Evolutionary conservation across 2,329 filamentous ascomycete species (phyloP), one percentile per base, ranked within the genome.

Genomic region (Claviceps digitariae): DNA sequence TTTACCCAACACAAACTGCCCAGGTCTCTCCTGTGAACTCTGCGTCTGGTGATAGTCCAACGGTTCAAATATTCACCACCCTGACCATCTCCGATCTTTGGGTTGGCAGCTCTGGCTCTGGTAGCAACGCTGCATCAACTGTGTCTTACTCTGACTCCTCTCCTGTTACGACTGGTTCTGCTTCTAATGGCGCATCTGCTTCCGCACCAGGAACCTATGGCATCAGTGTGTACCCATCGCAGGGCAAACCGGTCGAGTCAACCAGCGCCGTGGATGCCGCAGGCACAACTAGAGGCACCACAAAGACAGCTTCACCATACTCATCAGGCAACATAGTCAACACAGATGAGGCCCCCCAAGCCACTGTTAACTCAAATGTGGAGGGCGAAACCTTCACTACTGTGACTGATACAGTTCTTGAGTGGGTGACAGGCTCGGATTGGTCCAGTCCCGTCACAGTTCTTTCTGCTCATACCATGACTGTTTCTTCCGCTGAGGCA

Each of bases 11-110:
- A 40, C 58, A 56, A 31, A 64, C 62, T 15, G 45, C 59, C 51
- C 53, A 64, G 55, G 54, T 66, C 55, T 61, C 60, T 55, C 60
- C 61, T 15, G 48, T 57, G 53, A 47, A 51, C 31, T 59, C 57
- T 52, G 47, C 52, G 29, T 44, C 56, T 40, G 54, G 45, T 1
- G 57, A 56, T 3, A 50, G 52, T 10, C 52, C 62, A 36, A 54
- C 57, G 38, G 58, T 64, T 9, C 56, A 62, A 4, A 60, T 61
- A 5, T 68, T 69, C 55, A 69, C 67, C 8, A 69, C 67, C 15
- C 34, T 69, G 38, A 69, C 67, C 12, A 59, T 69, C 53, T 51
- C 54, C 29, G 64, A 69, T 48, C 60, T 69, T 31, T 69, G 66
- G 65, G 63, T 60, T 17, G 48, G 50, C n/a, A 54, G 51, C 17